These are phyloP conservation scores for Thielaviopsis cerberus DNA, from an alignment of 2,329 filamentous ascomycete genomes.

Conservation along the genomic window DNA sequence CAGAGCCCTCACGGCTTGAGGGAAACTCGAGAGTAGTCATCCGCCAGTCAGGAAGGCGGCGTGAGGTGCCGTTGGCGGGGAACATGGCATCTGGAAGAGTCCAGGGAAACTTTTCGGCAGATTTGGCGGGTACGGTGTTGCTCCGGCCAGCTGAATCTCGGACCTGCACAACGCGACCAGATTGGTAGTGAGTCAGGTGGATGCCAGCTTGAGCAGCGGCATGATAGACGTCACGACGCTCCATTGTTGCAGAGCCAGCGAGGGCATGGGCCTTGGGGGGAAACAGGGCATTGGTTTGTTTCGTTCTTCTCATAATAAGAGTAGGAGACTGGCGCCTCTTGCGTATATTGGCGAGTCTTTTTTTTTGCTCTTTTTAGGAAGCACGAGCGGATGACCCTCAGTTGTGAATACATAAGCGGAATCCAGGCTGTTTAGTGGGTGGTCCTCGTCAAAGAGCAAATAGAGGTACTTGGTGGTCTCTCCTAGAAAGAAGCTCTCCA, in stretches of 20 bases:
- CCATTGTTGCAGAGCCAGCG: conserved; percentile 60
- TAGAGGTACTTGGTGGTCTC: conserved; percentile 95
- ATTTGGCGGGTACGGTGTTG: conserved; percentile 28
- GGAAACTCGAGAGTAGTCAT: conserved; percentile 52
- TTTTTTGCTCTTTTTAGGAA: conserved; percentile 31
- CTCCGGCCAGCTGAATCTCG: conserved; percentile 29
- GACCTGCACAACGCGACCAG: conserved; percentile 24
- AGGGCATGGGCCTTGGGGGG: conserved; percentile 42
- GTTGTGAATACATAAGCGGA: conserved; percentile 85
- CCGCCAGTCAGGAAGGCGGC: conserved; percentile 48
- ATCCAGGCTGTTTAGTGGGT: conserved; percentile 76
- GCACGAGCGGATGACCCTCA: conserved; percentile 80
- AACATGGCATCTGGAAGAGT: conserved; percentile 63
- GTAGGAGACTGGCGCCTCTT: conserved; percentile 15
- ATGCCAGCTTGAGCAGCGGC: conserved; percentile 70
- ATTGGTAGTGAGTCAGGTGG: conserved; percentile 53
- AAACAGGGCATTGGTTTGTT: conserved; percentile 47
- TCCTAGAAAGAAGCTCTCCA: conserved; percentile 97
- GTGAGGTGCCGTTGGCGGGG: conserved; percentile 59
- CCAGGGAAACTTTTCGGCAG: conserved; percentile 53
- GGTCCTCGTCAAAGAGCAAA: conserved; percentile 66
- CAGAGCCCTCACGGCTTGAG: conserved; percentile 23
- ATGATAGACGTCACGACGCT: conserved; percentile 68
- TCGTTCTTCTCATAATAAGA: conserved; percentile 26
- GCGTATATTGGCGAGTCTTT: not conserved